Base-by-base conservation (phyloP, 768 basidiomycete species). In the Boletus vinaceobasis region DNA sequence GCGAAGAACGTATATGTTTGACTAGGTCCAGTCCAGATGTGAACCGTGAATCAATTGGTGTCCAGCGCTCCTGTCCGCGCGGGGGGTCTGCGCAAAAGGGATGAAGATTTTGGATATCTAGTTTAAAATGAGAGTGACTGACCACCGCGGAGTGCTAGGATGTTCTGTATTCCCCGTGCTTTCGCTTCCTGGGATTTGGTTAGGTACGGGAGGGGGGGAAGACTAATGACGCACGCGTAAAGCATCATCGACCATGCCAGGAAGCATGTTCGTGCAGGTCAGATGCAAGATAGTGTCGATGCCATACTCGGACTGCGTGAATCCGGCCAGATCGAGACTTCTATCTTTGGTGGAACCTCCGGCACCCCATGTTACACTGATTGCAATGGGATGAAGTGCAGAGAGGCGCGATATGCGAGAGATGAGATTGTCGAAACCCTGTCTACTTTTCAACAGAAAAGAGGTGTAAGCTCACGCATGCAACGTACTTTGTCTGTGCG, bases 341-440 rank as follows among this genome's bases (percentile, higher is more conserved):
- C 89, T 80, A 33, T 94, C 90, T 61, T 83, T 92, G 0, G 96
- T 98, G 7, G 86, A 84, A 2, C 97, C 96, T 10, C 97, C 96
- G 0, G 97, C 96, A 42, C 97, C 97, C 97, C 97, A 98, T 64
- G 97, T 98, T 21, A 98, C 81, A 64, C 87, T 94, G 54, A 98
- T 80, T 23, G 90, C 94, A 7, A 94, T 77, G 7, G 94, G 93
- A 35, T 84, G 74, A 14, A 98, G 77, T 7, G 75, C 64, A n/a
- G 87, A 77, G 53, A 98, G 77, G 46, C 97, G 83, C 29, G 86
- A 82, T 60, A 98, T 91, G 43, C 97, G 90, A 47, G 90, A 77
- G 56, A 93, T 76, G 23, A 99, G 79, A 69, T 99, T 99, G 65
- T 90, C 85, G 64, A 97, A 90, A 47, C 96, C 96, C 85, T 95